A percentile compares a stretch with the other conserved stretches of the same genome.
Conservation (phyloP, 1,284 basidiomycete species). For the Cryptococcus sp. region DNA sequence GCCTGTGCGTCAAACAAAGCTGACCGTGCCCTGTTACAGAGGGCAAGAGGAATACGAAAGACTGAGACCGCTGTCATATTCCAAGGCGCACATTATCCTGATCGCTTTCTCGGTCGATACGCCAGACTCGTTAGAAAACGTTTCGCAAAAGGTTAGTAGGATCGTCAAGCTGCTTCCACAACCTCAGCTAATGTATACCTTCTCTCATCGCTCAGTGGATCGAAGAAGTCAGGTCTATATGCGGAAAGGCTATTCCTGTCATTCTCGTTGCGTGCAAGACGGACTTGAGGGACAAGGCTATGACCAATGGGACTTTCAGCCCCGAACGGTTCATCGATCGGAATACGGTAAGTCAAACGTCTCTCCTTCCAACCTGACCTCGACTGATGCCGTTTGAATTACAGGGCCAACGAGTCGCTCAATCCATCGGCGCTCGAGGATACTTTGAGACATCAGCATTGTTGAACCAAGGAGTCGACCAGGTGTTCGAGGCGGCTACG, state of each 20-base stretch:
- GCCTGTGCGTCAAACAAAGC: neutral
- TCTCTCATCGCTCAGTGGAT: slow-evolving; percentile 72
- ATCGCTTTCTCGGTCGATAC: slow-evolving; percentile 97
- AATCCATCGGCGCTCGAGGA: slow-evolving; percentile 77
- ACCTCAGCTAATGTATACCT: slow-evolving; percentile 10
- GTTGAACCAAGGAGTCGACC: slow-evolving; percentile 89
- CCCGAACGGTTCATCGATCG: slow-evolving; percentile 51
- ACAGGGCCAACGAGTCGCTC: slow-evolving; percentile 75
- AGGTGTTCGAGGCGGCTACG: slow-evolving; percentile 92
- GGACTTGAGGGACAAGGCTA: slow-evolving; percentile 59
- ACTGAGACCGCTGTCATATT: slow-evolving; percentile 91
- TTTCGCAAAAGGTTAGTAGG: slow-evolving; percentile 74
- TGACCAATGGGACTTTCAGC: slow-evolving; percentile 47
- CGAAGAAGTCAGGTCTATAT: slow-evolving; percentile 90
- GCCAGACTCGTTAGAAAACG: slow-evolving; percentile 94
- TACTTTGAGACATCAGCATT: slow-evolving; percentile 94
- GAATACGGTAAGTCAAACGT: slow-evolving; percentile 47
- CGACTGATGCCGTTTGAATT: neutral
- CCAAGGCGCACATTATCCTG: slow-evolving; percentile 96
- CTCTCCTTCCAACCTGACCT: neutral
- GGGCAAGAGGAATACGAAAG: slow-evolving; percentile 98
- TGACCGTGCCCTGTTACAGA: slow-evolving; percentile 50
- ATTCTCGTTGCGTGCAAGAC: slow-evolving; percentile 57
- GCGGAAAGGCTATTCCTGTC: slow-evolving; percentile 64
- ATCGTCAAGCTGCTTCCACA: neutral